Evolutionary conservation across 2,329 filamentous ascomycete species (phyloP).

Genomic region (Xylariaceae sp.): DNA sequence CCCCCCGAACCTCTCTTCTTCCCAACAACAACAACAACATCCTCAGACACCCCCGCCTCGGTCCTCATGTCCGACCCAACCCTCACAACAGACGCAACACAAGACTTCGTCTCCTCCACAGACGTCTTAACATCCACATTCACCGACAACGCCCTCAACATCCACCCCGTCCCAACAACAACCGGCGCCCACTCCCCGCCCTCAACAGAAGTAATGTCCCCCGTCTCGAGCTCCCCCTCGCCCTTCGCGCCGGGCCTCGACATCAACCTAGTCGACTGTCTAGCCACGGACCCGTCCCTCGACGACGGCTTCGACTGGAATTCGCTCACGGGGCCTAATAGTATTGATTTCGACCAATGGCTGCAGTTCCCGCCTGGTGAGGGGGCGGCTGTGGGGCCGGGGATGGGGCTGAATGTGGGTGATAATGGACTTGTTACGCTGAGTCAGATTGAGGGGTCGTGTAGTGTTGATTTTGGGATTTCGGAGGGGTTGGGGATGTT

Average conservation of each 20-base stretch:
- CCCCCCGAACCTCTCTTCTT: conserved; percentile 46
- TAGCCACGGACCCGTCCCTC: conserved; percentile 31
- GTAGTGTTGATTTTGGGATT: not conserved
- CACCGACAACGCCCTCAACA: conserved; percentile 3
- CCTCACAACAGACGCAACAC: conserved; percentile 10
- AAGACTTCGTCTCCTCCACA: conserved; percentile 8
- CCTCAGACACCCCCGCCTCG: conserved; percentile 2
- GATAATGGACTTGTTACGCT: conserved; percentile 15
- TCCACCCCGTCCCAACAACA: not conserved
- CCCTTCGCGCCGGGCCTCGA: conserved; percentile 34
- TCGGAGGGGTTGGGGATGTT: too few species aligned
- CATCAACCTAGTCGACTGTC: conserved; percentile 29
- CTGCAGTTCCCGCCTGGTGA: conserved; percentile 50
- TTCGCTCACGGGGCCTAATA: conserved; percentile 46
- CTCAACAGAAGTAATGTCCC: conserved; percentile 26
- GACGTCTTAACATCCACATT: not conserved
- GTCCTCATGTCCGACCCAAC: conserved; percentile 9
- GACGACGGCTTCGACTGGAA: conserved; percentile 50
- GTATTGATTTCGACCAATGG: conserved; percentile 56
- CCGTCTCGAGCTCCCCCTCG: conserved; percentile 18
- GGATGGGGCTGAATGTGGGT: conserved; percentile 11
- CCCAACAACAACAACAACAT: not conserved
- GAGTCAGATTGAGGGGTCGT: conserved; percentile 16
- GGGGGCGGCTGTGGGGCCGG: conserved; percentile 30
- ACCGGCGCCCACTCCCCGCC: conserved; percentile 22